phyloP scores from a whole-genome alignment of 2,329 filamentous ascomycete genomes.

The Claviceps maximensis region DNA sequence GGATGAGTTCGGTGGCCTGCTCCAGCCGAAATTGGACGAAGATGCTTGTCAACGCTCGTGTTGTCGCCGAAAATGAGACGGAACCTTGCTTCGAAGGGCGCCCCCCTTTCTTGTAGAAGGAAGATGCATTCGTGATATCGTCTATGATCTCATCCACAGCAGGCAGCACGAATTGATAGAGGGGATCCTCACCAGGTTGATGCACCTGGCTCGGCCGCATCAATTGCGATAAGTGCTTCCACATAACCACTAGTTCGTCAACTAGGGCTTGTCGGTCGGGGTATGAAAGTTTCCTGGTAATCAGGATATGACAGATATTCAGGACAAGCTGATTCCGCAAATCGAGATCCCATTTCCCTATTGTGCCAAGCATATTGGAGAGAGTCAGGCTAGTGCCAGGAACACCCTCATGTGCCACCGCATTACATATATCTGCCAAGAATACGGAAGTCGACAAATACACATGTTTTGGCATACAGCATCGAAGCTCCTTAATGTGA shows the following conservation, averaged over 20 bases:
- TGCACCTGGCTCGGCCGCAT: slow-evolving; percentile 15
- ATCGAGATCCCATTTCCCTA: slow-evolving; percentile 16
- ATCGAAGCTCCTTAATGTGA: slow-evolving; percentile 14
- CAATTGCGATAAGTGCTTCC: slow-evolving; percentile 25
- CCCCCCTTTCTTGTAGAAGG: background rate
- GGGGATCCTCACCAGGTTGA: background rate
- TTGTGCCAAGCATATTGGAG: slow-evolving; percentile 12
- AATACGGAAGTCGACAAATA: slow-evolving; percentile 12
- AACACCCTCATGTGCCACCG: slow-evolving; percentile 10
- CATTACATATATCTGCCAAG: slow-evolving; percentile 10
- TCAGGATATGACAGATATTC: slow-evolving; percentile 17
- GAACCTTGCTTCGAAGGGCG: background rate
- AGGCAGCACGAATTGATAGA: slow-evolving; percentile 18
- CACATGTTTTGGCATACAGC: slow-evolving; percentile 17
- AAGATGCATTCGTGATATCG: slow-evolving; percentile 5
- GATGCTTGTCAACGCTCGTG: slow-evolving; percentile 16
- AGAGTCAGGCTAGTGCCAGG: slow-evolving; percentile 12
- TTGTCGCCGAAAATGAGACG: slow-evolving; percentile 5
- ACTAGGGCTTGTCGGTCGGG: slow-evolving; percentile 10
- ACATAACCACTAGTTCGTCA: slow-evolving; percentile 20
- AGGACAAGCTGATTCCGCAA: slow-evolving; percentile 19
- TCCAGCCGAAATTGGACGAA: slow-evolving; percentile 18
- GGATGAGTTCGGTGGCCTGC: slow-evolving; percentile 15
- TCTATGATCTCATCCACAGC: slow-evolving; percentile 15
- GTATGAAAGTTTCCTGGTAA: slow-evolving; percentile 7